Evolutionary conservation across 768 basidiomycete genomes (phyloP).

Genomic region (Auricularia sp.): DNA sequence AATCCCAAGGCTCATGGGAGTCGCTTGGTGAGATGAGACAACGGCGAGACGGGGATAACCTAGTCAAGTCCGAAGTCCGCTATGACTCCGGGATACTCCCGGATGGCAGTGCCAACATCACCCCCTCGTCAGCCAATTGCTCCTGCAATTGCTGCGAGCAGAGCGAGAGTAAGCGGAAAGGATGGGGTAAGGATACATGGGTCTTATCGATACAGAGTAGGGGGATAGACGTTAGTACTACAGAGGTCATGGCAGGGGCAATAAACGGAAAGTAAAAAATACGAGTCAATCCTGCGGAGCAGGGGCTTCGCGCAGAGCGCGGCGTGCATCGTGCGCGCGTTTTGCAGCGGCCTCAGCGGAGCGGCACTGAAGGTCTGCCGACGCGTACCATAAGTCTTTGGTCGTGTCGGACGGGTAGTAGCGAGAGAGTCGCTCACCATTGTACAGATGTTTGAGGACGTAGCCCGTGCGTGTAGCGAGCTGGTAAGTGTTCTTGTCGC

Average conservation of each 20-base stretch:
- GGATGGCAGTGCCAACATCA: background rate
- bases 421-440: background rate
- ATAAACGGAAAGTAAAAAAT: background rate
- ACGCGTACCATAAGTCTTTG: background rate
- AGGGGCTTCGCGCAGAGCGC: background rate
- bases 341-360: background rate
- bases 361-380: background rate
- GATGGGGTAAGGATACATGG: background rate
- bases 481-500: constrained; percentile 16
- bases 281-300: background rate
- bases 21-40: no score
- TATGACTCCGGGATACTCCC: background rate
- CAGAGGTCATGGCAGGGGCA: background rate
- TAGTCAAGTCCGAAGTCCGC: background rate
- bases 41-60: no score
- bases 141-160: background rate
- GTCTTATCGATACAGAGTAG: background rate
- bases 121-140: background rate
- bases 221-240: background rate
- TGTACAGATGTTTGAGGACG: background rate
- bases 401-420: background rate
- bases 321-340: background rate
- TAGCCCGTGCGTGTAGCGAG: constrained; percentile 7
- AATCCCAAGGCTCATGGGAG: no score
- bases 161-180: background rate